Evolutionary conservation across 257 asterid species (phyloP), one percentile per base, ranked within the genome.

Genomic region (Fraxinus cuspidata): DNA sequence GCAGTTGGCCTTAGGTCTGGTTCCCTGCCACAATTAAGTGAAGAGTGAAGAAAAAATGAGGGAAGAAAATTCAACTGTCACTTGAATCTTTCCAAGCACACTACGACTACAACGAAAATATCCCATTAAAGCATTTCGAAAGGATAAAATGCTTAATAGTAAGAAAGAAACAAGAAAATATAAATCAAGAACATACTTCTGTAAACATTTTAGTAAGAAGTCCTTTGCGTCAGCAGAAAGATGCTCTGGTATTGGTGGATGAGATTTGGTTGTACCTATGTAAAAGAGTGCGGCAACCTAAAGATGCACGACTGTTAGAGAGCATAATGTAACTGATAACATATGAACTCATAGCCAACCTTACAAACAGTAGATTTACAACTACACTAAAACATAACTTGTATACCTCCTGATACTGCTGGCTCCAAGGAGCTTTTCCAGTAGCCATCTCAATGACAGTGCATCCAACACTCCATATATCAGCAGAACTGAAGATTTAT

Each of bases 391-490:
- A 60, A 63, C 28, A 29, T 35, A 53, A 28, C 77, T 81, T 35
- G 16, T 65, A 47, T 79, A 77, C 90, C 85, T 92, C 99, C 84
- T 90, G 98, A 82, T 92, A 96, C 86, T 94, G 99, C 84, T 96
- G 95, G 84, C 99, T 96, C 99, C 99, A 96, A 34, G 98, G 99
- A 85, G 99, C 97, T 86, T 94, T 96, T 68, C 98, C 99, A 11
- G 98, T 96, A 72, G 99, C 99, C 99, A 96, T 96, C 90, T 96
- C 99, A 78, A 96, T 94, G 60, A 96, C 90, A 25, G 99, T 96
- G 83, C 99, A 96, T 73, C 99, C 99, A 73, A 96, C 99, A 83
- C 99, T 96, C 99, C 98, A 96, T 85, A 96, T 91, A 87, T 96
- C 99, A 60, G 98, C 99, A 63, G 99, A 92, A 87, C 99, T 96